Evolutionary conservation across 495 filamentous ascomycete genomes (phyloP), one percentile per base, ranked within the genome.

Genomic region (Penicillium dipodomyicola): DNA sequence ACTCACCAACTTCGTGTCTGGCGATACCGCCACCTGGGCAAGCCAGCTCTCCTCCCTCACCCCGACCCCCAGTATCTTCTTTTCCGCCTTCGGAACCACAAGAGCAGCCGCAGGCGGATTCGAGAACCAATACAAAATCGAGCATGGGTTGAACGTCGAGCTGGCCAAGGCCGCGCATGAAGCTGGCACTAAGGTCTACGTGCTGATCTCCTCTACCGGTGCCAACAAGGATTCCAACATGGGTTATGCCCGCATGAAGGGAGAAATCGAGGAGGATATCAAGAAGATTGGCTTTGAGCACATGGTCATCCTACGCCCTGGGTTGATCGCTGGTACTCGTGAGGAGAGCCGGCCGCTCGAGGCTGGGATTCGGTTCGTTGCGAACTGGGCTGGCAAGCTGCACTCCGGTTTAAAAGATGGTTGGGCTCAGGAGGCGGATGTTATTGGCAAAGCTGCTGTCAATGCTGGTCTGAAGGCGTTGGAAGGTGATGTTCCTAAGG

Each of bases 181-280:
- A 11, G 81, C 81, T 19, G 87, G 87, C 2, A 77, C 80, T 19
- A 80, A 82, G 58, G 83, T 80, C 33, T 91, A 83, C 62, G 86
- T 91, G 2, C 80, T 92, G 54, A 77, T 91, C 37, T 91, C 87
- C 1, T 73, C 77, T 19, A 67, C 58, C 4, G 81, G 81, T 20
- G 78, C 81, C 0, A 76, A 67, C 37, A 77, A 79, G 14, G 60
- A 71, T 12, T 81, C 80, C 0, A 54, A 54, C 1, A 59, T 83
- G 4, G 77, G 83, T 0, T 91, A 93, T 65, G 47, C 71, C 4
- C 78, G 82, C 62, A 92, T 95, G 87, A 96, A 96, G 76, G 80
- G 77, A 12, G 87, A 91, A 63, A 80, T 92, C 33, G 91, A 96
- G 64, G 86, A 92, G 30, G 78, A 84, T n/a, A 77, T 92, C 30